Base-by-base conservation (phyloP, 208 protist species). In the Crithidia sp. region DNA sequence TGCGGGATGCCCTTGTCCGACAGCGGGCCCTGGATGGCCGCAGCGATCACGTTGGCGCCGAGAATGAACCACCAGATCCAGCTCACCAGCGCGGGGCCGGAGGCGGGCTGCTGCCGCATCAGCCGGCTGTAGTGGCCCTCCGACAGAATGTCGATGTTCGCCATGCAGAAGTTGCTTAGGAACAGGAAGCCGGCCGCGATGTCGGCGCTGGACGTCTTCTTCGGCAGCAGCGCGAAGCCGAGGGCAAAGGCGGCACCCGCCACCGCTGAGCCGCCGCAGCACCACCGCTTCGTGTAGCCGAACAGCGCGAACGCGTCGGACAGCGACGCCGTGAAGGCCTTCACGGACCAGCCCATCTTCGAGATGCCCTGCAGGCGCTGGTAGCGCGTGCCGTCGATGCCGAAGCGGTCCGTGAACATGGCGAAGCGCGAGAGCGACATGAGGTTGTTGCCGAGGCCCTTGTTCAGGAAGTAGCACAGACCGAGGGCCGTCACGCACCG, bases 121-220 rank as follows among this genome's bases (percentile, higher is more conserved):
- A 90, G 37, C 13, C 83, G 79, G 65, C 80, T 92, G 83, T 92
- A 94, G 73, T 88, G 83, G 16, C 89, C 86, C 60, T 94, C 76
- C 0, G 85, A 87, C 6, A 94, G 79, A 60, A 92, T 91, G 66
- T 94, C 86, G 6, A 94, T 65, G 71, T 86, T 89, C 14, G 84
- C 82, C 74, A 84, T 90, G 58, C 76, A 77, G 64, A 86, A 88
- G 59, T 56, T 61, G 9, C 69, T 76, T 13, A 90, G 59, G 60
- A 91, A 91, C 61, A 89, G 57, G 49, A 94, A 77, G 17, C 64
- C 83, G 9, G 67, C 85, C 19, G 65, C 86, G 2, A 53, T 63
- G 49, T 81, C 60, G 17, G 79, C 85, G 58, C 71, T 76, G 2
- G 77, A 75, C 12, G n/a, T 13, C 62, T 76, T 84, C 45, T 60